Conservation (phyloP, 306 rosid species). For the Canavalia gladiata region DNA sequence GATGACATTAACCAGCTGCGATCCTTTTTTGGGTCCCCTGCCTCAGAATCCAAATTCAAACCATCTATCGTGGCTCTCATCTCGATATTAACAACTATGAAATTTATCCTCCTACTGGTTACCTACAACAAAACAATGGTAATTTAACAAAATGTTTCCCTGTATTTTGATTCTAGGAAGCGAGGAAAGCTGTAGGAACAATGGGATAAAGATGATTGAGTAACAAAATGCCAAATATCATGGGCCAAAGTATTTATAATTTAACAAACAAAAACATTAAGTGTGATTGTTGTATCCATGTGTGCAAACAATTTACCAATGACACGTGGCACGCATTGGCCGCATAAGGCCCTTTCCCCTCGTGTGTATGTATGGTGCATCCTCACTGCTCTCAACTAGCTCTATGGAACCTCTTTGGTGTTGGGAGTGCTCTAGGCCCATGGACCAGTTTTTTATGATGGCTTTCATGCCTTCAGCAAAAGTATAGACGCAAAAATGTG, state of each 20-base stretch:
- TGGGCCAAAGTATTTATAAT: not conserved
- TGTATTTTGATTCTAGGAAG: slow-evolving; percentile 25
- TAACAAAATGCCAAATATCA: not conserved
- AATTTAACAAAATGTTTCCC: slow-evolving; percentile 24
- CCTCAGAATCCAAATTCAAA: slow-evolving; percentile 53
- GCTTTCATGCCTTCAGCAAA: not conserved
- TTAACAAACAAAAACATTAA: not conserved
- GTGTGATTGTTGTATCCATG: not conserved
- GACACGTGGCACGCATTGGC: not conserved
- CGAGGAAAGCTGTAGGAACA: slow-evolving; percentile 15
- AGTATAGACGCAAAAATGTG: not conserved
- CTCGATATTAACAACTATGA: slow-evolving; percentile 78
- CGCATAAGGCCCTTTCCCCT: not conserved
- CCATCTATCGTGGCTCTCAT: slow-evolving; percentile 54
- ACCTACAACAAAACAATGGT: slow-evolving; percentile 65
- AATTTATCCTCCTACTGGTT: slow-evolving; percentile 90
- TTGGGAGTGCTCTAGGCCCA: not conserved
- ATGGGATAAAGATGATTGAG: slow-evolving; percentile 24
- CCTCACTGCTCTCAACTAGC: not conserved
- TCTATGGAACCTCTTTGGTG: slow-evolving; percentile 9
- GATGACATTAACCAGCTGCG: slow-evolving; percentile 89
- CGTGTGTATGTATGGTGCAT: not conserved
- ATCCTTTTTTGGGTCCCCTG: slow-evolving; percentile 71
- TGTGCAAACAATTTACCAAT: not conserved
- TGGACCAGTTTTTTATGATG: not conserved